phyloP scores from a whole-genome alignment of 805 yeast species.

The Lipomyces mesembrius region DNA sequence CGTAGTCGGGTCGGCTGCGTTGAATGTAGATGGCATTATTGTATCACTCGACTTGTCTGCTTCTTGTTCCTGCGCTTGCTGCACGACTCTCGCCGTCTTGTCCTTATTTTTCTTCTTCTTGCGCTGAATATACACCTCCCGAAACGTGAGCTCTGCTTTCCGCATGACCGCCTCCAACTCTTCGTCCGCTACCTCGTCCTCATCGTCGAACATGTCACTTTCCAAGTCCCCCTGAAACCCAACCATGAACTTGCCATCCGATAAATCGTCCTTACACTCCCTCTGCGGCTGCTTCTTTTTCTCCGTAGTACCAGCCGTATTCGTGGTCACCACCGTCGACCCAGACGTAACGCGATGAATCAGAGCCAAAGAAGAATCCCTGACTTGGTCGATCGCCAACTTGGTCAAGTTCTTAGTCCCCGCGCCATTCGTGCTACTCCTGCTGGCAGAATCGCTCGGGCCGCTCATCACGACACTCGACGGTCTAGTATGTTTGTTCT shows the following conservation, averaged over 20 bases:
- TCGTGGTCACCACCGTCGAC: constrained; percentile 20
- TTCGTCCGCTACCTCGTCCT: constrained; percentile 26
- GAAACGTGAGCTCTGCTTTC: constrained; percentile 17
- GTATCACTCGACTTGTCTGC: neutral
- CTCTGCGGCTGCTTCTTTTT: neutral
- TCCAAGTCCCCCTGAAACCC: constrained; percentile 33
- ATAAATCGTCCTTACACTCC: constrained; percentile 32
- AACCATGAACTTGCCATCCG: constrained; percentile 34
- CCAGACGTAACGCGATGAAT: constrained; percentile 28
- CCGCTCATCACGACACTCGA: neutral
- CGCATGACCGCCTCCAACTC: constrained; percentile 5
- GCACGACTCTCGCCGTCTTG: constrained; percentile 2
- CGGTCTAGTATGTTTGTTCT: constrained; percentile 6
- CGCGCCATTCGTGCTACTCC: neutral
- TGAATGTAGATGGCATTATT: neutral
- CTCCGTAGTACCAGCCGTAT: constrained; percentile 6
- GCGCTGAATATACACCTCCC: constrained; percentile 23
- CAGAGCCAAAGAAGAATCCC: constrained; percentile 25
- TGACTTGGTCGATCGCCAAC: constrained; percentile 9
- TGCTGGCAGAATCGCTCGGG: neutral
- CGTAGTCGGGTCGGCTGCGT: neutral
- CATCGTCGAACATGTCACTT: constrained; percentile 28
- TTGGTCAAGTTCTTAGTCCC: constrained; percentile 8
- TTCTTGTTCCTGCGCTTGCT: neutral
- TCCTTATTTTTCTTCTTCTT: constrained; percentile 19